Conservation (phyloP, 2,329 filamentous ascomycete species). For the Rugonectria rugulosa region DNA sequence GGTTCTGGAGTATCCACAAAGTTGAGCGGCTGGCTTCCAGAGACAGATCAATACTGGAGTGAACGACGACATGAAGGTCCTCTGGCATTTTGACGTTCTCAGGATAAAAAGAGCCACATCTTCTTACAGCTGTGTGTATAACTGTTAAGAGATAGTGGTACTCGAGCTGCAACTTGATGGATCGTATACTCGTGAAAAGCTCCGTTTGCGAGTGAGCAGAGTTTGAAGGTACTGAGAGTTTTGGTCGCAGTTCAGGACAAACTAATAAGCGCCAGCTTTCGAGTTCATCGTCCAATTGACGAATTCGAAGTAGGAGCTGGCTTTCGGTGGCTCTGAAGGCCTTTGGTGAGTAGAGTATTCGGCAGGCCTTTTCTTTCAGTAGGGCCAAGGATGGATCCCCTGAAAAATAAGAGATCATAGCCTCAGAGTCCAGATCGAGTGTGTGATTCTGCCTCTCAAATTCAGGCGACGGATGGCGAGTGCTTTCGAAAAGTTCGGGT, state of each 20-base stretch:
- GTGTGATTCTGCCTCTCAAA: no score
- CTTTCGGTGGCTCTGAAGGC: slow-evolving; percentile 32
- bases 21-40: slow-evolving; percentile 63
- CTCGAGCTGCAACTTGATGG: slow-evolving; percentile 58
- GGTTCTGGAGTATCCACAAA: slow-evolving; percentile 51
- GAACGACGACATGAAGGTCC: slow-evolving; percentile 53
- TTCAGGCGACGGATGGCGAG: not conserved
- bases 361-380: slow-evolving; percentile 33
- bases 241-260: slow-evolving; percentile 26
- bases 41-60: slow-evolving; percentile 59
- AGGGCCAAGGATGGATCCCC: slow-evolving; percentile 17
- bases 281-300: slow-evolving; percentile 42
- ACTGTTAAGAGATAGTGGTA: slow-evolving; percentile 62
- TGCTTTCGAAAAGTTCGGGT: slow-evolving; percentile 37
- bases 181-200: slow-evolving; percentile 49
- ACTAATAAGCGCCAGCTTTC: slow-evolving; percentile 43
- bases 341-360: slow-evolving; percentile 30
- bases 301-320: slow-evolving; percentile 35
- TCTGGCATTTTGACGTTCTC: slow-evolving; percentile 28
- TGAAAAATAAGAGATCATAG: slow-evolving; percentile 37
- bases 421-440: no score
- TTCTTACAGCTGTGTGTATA: slow-evolving; percentile 61
- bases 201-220: slow-evolving; percentile 35
- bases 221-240: slow-evolving; percentile 47
- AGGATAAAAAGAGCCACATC: slow-evolving; percentile 45